phyloP scores from a whole-genome alignment of 129 eudicot species.

The Logfia minima region DNA sequence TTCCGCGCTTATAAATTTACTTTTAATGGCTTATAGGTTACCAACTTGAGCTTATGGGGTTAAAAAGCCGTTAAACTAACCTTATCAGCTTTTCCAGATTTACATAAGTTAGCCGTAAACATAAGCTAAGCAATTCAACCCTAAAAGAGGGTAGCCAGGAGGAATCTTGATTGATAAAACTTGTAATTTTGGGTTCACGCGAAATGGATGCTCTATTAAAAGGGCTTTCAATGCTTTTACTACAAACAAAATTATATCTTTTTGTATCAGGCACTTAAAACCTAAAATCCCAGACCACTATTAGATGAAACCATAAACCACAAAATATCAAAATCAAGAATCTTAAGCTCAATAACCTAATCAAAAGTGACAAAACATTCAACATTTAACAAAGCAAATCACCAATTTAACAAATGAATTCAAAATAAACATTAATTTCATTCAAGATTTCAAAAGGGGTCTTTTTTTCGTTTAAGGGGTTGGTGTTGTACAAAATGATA shows the following conservation, averaged over 20 bases:
- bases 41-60: too few species aligned
- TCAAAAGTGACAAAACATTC: not conserved
- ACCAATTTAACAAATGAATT: not conserved
- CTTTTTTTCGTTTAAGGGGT: not conserved
- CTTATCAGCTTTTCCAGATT: too few species aligned
- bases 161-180: not conserved
- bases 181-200: too few species aligned
- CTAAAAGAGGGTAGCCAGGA: not conserved
- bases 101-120: too few species aligned
- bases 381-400: not conserved
- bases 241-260: not conserved
- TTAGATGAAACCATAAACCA: slow-evolving; percentile 33
- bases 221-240: not conserved
- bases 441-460: slow-evolving; percentile 1
- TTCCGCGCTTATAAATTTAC: too few species aligned
- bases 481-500: not conserved
- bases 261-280: not conserved
- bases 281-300: not conserved
- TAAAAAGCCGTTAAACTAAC: too few species aligned
- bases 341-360: slow-evolving; percentile 18
- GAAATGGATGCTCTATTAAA: not conserved
- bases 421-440: not conserved
- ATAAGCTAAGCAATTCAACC: not conserved
- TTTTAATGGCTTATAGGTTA: too few species aligned
- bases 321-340: slow-evolving; percentile 17